Evolutionary conservation across 306 rosid genomes (phyloP).

Genomic region (Psophocarpus tetragonolobus): DNA sequence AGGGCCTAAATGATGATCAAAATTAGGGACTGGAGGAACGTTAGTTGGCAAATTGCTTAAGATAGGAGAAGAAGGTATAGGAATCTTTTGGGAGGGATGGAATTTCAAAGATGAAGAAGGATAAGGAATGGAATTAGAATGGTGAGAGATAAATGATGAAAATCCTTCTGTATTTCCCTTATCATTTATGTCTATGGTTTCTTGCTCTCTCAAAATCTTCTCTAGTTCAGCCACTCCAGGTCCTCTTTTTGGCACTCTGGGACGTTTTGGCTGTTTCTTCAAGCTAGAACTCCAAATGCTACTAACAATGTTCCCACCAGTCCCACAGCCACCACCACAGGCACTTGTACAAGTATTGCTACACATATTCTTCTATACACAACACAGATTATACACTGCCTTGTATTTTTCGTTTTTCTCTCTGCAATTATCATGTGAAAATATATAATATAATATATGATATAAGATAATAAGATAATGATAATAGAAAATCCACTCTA

Average conservation of each 20-base stretch:
- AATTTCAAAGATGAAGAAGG: constrained; percentile 29
- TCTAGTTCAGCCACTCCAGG: constrained; percentile 83
- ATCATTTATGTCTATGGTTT: constrained; percentile 9
- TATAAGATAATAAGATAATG: too few species aligned
- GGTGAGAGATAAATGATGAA: constrained; percentile 33
- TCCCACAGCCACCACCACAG: constrained; percentile 26
- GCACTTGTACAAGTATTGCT: constrained; percentile 31
- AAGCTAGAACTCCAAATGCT: constrained; percentile 22
- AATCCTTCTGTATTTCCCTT: constrained; percentile 31
- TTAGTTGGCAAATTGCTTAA: neutral
- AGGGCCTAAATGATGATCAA: constrained; percentile 40
- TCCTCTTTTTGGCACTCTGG: constrained; percentile 66
- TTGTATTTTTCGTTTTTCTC: neutral
- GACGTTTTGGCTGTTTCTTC: constrained; percentile 44
- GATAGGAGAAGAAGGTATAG: neutral
- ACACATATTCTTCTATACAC: constrained; percentile 40
- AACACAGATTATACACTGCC: neutral
- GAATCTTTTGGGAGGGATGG: neutral
- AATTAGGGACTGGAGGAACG: constrained; percentile 15
- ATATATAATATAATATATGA: too few species aligned
- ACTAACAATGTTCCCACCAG: neutral
- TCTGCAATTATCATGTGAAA: too few species aligned
- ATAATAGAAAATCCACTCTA: constrained; percentile 4
- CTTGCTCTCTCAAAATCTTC: constrained; percentile 65
- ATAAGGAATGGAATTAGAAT: constrained; percentile 26